Base-by-base conservation (phyloP, 176 grass and related monocot genomes). In the Oryza glumipatula region DNA sequence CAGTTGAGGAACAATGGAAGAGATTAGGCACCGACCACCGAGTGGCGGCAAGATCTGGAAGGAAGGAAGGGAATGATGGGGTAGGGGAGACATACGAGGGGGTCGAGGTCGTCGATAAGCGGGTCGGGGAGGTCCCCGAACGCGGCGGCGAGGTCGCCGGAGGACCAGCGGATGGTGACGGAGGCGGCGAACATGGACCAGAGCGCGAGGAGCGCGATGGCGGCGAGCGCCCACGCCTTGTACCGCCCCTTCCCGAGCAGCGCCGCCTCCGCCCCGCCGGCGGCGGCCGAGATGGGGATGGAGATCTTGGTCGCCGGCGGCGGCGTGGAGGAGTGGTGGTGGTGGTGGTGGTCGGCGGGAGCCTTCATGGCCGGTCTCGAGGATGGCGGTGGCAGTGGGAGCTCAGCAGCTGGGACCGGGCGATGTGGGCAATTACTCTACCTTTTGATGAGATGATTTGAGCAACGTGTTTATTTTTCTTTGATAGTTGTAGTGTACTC, bases 101-200 rank as follows among this genome's bases (percentile, higher is more conserved):
- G 76, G 11, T 89, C 87, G 9, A 89, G 76, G 15, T 85, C 81
- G 22, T 89, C 87, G 64, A 85, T 26, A 28, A 83, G 30, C 23
- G 69, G 70, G 5, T 73, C 67, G 36, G 13, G 75, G 4, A 26
- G 44, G 19, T 66, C 77, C 9, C 71, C 65, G 64, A 84, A 76
- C 45, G 46, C 28, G 76, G 82, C 26, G 24, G 81, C 38, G 70
- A 89, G 49, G 24, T 84, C 76, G 6, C 49, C 79, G 38, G 77
- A 74, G 76, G 79, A 95, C 85, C 89, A 90, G 63, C 88, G 89
- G 24, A 95, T 86, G 61, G 94, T 85, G 73, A 95, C 90, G 35
- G 88, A 92, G 68, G 88, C 94, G 39, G 94, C 89, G 86, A 95
- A 81, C 90, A 95, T 92, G 78, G 90, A 95, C 93, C 93, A 93